Evolutionary conservation across 306 rosid genomes (phyloP).

Genomic region (Malus asiatica): DNA sequence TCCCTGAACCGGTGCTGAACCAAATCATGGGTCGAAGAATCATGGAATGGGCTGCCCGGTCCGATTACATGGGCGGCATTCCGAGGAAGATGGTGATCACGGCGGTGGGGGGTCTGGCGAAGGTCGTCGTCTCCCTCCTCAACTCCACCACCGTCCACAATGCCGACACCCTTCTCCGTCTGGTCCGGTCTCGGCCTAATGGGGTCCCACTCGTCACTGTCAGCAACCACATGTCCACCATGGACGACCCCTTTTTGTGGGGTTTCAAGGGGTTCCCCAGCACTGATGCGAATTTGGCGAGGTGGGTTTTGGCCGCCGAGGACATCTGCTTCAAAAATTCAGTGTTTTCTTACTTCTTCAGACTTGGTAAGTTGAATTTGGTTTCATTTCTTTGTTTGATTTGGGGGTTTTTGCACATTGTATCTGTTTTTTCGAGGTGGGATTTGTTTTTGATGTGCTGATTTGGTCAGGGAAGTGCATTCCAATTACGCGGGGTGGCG

Average conservation of each 20-base stretch:
- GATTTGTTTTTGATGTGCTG: conserved; percentile 6
- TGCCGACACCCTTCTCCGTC: conserved; percentile 61
- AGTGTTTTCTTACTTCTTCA: conserved; percentile 52
- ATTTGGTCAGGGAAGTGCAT: conserved; percentile 75
- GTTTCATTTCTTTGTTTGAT: background rate
- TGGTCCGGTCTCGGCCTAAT: conserved; percentile 58
- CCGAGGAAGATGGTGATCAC: conserved; percentile 52
- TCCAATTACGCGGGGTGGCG: conserved; percentile 87
- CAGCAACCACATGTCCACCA: conserved; percentile 95
- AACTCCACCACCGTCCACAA: conserved; percentile 69
- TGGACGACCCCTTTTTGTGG: conserved; percentile 91
- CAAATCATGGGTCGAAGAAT: conserved; percentile 41
- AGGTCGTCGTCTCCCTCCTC: conserved; percentile 45
- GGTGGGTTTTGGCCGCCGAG: conserved; percentile 87
- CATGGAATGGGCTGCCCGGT: conserved; percentile 73
- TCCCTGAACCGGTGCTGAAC: background rate
- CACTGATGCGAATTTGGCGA: conserved; percentile 34
- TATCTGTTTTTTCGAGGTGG: background rate
- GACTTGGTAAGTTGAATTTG: conserved; percentile 40
- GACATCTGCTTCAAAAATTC: conserved; percentile 73
- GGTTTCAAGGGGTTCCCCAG: conserved; percentile 75
- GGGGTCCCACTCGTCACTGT: conserved; percentile 85
- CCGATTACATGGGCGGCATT: conserved; percentile 48
- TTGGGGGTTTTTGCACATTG: background rate
- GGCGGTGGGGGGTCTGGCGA: conserved; percentile 62